Percentiles rank a stretch among this genome's conserved stretches.
Conservation (phyloP, 768 basidiomycete genomes). For the Trametes sanguinea region DNA sequence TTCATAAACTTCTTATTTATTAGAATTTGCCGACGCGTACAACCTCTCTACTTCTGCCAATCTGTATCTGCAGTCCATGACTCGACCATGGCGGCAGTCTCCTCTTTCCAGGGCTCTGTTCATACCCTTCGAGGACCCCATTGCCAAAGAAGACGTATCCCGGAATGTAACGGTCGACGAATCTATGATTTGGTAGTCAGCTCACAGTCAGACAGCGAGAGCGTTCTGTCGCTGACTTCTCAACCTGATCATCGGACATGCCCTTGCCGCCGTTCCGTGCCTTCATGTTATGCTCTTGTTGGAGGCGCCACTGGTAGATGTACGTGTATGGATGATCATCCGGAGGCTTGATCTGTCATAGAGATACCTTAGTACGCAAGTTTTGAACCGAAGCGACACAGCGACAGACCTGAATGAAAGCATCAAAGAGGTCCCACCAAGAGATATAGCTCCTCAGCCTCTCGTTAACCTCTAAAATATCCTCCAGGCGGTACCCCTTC, state of each 20-base stretch:
- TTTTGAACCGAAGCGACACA: neutral
- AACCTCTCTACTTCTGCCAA: constrained; percentile 57
- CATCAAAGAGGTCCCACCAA: constrained; percentile 73
- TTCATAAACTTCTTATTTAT: no score
- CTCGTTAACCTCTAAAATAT: constrained; percentile 66
- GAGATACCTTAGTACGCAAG: neutral
- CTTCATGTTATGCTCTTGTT: constrained; percentile 93
- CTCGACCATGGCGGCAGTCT: constrained; percentile 46
- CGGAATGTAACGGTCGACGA: constrained; percentile 92
- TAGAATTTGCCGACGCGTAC: constrained; percentile 46
- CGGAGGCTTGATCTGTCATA: constrained; percentile 42
- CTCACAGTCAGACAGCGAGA: neutral
- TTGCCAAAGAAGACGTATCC: constrained; percentile 87
- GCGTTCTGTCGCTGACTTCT: constrained; percentile 36
- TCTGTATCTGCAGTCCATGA: constrained; percentile 51
- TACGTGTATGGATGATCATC: constrained; percentile 44
- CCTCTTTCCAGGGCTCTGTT: constrained; percentile 19
- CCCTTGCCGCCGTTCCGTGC: constrained; percentile 78
- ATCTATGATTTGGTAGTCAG: no score
- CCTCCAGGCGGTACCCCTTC: constrained; percentile 45
- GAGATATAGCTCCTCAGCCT: constrained; percentile 57
- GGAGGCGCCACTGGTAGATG: constrained; percentile 84
- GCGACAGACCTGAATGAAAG: constrained; percentile 70
- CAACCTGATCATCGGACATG: constrained; percentile 83
- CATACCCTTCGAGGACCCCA: constrained; percentile 45